Percentiles rank a stretch among this genome's conserved stretches.
These are phyloP conservation scores for Schizopora paradoxa DNA, from an alignment of 1,284 basidiomycete genomes.

Conservation along the genomic window DNA sequence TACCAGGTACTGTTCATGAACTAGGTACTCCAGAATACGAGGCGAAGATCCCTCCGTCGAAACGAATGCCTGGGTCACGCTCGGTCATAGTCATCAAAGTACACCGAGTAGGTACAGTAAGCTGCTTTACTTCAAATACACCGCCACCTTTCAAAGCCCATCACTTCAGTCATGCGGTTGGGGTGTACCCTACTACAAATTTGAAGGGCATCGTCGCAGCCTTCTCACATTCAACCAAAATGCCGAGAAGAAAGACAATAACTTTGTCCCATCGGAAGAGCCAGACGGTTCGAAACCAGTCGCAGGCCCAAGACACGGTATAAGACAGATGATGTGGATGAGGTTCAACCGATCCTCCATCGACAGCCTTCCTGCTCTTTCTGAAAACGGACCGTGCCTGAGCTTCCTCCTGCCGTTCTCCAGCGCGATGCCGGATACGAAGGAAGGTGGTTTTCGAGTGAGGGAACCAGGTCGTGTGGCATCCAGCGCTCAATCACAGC, in stretches of 20 bases:
- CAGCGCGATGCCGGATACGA: not conserved
- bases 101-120: constrained; percentile 46
- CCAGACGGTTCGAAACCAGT: constrained; percentile 4
- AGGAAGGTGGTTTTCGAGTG: not conserved
- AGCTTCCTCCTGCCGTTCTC: constrained; percentile 12
- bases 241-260: constrained; percentile 28
- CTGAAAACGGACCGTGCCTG: constrained; percentile 13
- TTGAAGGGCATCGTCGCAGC: constrained; percentile 38
- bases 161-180: constrained; percentile 46
- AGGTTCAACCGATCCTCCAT: constrained; percentile 40
- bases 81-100: constrained; percentile 46
- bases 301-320: constrained; percentile 30
- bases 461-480: no score
- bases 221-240: constrained; percentile 30
- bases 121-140: constrained; percentile 20
- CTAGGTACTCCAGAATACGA: constrained; percentile 49
- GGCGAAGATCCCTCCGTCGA: constrained; percentile 34
- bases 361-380: constrained; percentile 39
- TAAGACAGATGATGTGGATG: constrained; percentile 44
- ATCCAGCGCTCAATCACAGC: no score
- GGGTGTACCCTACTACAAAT: constrained; percentile 45
- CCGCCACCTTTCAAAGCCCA: not conserved
- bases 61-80: constrained; percentile 47
- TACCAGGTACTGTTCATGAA: constrained; percentile 43
- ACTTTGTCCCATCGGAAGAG: constrained; percentile 5